These are phyloP conservation scores for Euphrasia confusa DNA, from an alignment of 257 asterid species.

Conservation along the genomic window DNA sequence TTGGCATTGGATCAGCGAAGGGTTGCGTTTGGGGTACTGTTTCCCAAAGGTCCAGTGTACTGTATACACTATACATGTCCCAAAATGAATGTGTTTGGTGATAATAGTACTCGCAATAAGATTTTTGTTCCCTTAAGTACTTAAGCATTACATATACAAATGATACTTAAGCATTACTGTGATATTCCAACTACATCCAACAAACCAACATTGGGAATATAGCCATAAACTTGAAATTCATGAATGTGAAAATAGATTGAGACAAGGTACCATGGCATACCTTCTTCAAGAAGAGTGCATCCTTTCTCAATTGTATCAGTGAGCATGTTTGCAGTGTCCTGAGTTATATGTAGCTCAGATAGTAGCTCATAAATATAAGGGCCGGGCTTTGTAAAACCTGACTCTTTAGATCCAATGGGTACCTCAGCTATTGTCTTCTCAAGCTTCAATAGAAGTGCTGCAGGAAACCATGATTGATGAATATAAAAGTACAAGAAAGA, in stretches of 20 bases:
- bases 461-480: constrained; percentile 32
- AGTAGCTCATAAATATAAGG: constrained; percentile 89
- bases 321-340: constrained; percentile 66
- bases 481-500: constrained; percentile 18
- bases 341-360: constrained; percentile 72
- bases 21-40: not conserved
- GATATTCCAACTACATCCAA: not conserved
- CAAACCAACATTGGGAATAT: constrained; percentile 3
- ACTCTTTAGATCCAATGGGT: constrained; percentile 77
- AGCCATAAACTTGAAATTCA: constrained; percentile 19
- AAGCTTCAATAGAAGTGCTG: constrained; percentile 94
- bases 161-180: not conserved
- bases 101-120: not conserved
- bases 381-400: constrained; percentile 90
- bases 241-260: constrained; percentile 20
- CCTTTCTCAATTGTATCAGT: constrained; percentile 75
- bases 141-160: not conserved
- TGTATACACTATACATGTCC: not conserved
- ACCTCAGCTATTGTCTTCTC: constrained; percentile 84
- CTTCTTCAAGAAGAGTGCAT: constrained; percentile 82
- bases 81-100: not conserved
- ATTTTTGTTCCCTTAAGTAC: not conserved
- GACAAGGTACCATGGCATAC: constrained; percentile 35
- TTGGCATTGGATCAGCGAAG: not conserved
- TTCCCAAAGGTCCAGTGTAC: not conserved